phyloP scores from a whole-genome alignment of 345 rosid genomes.

The Gossypium stocksii region DNA sequence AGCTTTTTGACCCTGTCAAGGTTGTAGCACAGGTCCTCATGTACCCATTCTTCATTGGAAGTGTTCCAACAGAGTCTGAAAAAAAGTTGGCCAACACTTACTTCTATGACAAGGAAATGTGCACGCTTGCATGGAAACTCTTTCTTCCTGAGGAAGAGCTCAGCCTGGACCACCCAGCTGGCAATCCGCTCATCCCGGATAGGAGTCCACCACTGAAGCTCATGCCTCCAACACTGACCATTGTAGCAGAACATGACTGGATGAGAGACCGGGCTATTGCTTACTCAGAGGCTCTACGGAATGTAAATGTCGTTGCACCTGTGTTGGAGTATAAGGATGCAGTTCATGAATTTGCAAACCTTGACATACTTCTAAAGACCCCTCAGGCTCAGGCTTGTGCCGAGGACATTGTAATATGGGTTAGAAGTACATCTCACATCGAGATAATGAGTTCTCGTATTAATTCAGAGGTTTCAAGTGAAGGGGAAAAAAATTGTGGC shows the following conservation, averaged over 20 bases:
- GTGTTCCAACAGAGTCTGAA: constrained; percentile 78
- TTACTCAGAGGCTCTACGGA: constrained; percentile 80
- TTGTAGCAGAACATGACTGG: constrained; percentile 96
- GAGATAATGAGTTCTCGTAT: constrained; percentile 93
- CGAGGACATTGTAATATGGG: constrained; percentile 90
- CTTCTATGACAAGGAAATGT: constrained; percentile 80
- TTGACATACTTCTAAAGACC: constrained; percentile 81
- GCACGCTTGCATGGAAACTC: constrained; percentile 81
- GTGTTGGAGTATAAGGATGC: constrained; percentile 94
- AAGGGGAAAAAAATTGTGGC: neutral
- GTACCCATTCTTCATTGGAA: constrained; percentile 89
- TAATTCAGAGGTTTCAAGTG: constrained; percentile 21
- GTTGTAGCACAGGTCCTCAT: constrained; percentile 93
- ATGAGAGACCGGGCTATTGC: constrained; percentile 96
- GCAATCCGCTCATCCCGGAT: constrained; percentile 76
- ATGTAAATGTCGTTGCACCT: constrained; percentile 85
- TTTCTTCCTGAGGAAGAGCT: constrained; percentile 77
- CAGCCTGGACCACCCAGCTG: constrained; percentile 78
- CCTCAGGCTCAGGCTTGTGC: constrained; percentile 94
- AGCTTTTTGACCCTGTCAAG: constrained; percentile 70
- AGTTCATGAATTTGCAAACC: constrained; percentile 92
- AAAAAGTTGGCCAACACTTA: constrained; percentile 78
- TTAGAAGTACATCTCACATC: constrained; percentile 74
- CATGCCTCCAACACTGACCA: constrained; percentile 92
- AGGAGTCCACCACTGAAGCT: constrained; percentile 73